A percentile compares a stretch with the other conserved stretches of the same genome.
phyloP scores from a whole-genome alignment of 805 yeast genomes.

The Lipomyces mesembrius region DNA sequence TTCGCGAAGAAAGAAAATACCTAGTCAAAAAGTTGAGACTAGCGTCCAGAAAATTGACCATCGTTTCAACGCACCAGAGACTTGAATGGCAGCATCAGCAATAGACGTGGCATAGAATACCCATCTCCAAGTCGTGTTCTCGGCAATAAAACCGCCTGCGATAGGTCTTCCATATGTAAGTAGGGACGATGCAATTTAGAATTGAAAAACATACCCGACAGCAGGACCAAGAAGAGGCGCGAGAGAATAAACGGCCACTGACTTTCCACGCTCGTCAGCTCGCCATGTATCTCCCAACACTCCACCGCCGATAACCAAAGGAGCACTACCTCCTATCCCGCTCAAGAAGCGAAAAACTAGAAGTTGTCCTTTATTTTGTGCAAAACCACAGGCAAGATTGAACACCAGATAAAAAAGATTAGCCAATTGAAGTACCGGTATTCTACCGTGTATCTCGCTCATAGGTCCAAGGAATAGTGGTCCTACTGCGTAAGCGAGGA shows the following conservation, averaged over 20 bases:
- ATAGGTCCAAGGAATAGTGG: conserved; percentile 59
- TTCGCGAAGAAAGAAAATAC: conserved; percentile 59
- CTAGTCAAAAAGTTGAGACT: conserved; percentile 41
- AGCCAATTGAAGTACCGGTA: conserved; percentile 59
- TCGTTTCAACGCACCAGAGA: conserved; percentile 41
- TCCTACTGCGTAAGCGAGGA: conserved; percentile 65
- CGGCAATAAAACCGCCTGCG: conserved; percentile 59
- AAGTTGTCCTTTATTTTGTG: conserved; percentile 60
- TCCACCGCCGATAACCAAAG: conserved; percentile 89
- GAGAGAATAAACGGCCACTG: conserved; percentile 70
- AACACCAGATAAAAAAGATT: conserved; percentile 35
- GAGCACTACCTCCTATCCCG: conserved; percentile 79
- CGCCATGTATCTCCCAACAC: conserved; percentile 76
- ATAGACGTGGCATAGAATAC: conserved; percentile 71
- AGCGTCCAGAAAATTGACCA: not conserved
- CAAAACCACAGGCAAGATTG: conserved; percentile 35
- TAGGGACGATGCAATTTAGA: not conserved
- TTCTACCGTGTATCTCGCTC: conserved; percentile 68
- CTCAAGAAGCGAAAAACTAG: conserved; percentile 69
- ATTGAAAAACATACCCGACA: conserved; percentile 44
- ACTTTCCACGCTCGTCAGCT: conserved; percentile 65
- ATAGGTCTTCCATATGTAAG: conserved; percentile 41
- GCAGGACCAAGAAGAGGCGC: conserved; percentile 68
- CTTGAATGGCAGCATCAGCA: conserved; percentile 35
- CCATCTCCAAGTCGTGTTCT: conserved; percentile 63